Evolutionary conservation across 495 filamentous ascomycete species (phyloP).

Genomic region (Hyaloscypha hepaticicola): DNA sequence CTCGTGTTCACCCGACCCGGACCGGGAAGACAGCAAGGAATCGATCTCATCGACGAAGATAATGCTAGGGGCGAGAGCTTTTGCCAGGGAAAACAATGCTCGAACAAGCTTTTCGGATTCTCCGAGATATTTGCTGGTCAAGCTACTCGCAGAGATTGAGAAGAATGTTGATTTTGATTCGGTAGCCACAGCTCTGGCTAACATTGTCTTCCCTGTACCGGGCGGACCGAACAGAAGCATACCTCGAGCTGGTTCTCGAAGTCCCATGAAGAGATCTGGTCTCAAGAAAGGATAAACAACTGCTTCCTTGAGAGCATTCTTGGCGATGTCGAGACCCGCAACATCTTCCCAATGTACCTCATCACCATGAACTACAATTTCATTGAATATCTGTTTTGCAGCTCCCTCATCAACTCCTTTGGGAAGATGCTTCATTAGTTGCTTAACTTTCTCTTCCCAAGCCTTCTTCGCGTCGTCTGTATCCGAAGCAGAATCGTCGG

Average conservation of each 20-base stretch:
- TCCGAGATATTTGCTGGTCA: conserved; percentile 95
- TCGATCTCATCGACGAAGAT: conserved; percentile 99
- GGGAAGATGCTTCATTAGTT: conserved; percentile 73
- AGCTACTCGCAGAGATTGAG: conserved; percentile 87
- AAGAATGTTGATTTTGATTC: conserved; percentile 97
- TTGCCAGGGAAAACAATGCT: conserved; percentile 87
- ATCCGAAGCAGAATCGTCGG: conserved; percentile 23
- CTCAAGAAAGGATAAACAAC: conserved; percentile 97
- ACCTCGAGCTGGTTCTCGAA: conserved; percentile 89
- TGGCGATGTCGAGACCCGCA: conserved; percentile 86
- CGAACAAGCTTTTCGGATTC: conserved; percentile 96
- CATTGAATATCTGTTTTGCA: conserved; percentile 89
- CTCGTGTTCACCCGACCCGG: conserved; percentile 85
- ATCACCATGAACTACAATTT: conserved; percentile 93
- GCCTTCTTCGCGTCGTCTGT: conserved; percentile 34
- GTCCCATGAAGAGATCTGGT: conserved; percentile 91
- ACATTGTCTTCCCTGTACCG: conserved; percentile 97
- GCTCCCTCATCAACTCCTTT: conserved; percentile 77
- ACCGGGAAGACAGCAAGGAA: conserved; percentile 82
- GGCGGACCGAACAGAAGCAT: conserved; percentile 98
- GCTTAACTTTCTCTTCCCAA: conserved; percentile 49
- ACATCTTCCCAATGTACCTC: conserved; percentile 96
- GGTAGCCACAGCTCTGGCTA: conserved; percentile 91
- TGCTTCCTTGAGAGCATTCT: conserved; percentile 89
- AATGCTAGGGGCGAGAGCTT: conserved; percentile 87